These are phyloP conservation scores for Aspergillus coremiiformis DNA, from an alignment of 495 filamentous ascomycete genomes.

Conservation along the genomic window DNA sequence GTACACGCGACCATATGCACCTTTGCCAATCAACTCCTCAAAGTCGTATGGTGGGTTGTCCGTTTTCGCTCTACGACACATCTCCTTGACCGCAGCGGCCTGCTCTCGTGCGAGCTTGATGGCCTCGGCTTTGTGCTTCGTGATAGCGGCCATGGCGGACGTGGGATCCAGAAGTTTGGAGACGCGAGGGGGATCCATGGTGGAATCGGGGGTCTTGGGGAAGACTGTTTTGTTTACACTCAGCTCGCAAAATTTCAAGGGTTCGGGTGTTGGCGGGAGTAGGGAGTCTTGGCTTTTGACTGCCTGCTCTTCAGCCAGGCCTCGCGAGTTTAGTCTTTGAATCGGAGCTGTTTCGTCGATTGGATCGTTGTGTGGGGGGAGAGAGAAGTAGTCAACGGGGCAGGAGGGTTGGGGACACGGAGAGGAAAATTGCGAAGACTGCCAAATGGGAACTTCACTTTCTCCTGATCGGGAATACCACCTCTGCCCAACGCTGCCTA, in stretches of 20 bases:
- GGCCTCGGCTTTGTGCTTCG: conserved; percentile 42
- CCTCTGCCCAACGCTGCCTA: not conserved
- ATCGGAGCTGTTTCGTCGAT: not conserved
- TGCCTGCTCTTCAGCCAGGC: not conserved
- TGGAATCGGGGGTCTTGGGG: not conserved
- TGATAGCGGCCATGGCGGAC: conserved; percentile 41
- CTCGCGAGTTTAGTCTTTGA: not conserved
- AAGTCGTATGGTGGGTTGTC: conserved; percentile 63
- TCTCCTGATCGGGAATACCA: not conserved
- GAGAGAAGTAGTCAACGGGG: not conserved
- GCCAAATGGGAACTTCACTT: not conserved
- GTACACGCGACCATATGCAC: conserved; percentile 91
- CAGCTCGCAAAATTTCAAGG: not conserved
- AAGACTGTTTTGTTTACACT: not conserved
- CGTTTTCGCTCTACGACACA: conserved; percentile 41
- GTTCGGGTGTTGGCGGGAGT: not conserved
- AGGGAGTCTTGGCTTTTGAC: not conserved
- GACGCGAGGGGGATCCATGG: conserved; percentile 18
- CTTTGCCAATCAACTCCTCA: conserved; percentile 87
- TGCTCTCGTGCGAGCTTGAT: conserved; percentile 46
- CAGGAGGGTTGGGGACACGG: not conserved
- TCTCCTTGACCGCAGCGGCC: conserved; percentile 40
- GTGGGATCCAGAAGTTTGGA: conserved; percentile 39
- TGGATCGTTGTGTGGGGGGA: not conserved
- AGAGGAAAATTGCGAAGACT: not conserved